Conservation (phyloP, 257 asterid genomes). For the Fraxinus anomala region DNA sequence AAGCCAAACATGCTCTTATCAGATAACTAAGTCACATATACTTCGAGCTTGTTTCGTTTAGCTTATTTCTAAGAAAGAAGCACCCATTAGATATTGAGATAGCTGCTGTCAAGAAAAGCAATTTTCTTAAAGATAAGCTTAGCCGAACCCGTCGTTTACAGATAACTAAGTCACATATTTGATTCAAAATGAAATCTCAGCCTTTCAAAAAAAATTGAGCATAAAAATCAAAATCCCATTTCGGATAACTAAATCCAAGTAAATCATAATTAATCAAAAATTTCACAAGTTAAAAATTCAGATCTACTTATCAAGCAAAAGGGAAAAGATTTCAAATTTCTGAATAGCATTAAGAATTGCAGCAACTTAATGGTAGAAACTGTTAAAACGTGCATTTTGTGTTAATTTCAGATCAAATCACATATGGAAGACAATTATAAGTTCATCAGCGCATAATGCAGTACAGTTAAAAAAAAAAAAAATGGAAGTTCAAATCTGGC, state of each 20-base stretch:
- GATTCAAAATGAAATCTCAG: background rate
- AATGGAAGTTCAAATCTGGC: background rate
- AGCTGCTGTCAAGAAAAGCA: background rate
- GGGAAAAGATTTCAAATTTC: background rate
- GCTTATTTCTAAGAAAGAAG: background rate
- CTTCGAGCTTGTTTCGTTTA: background rate
- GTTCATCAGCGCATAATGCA: background rate
- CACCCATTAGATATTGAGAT: background rate
- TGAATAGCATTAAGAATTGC: background rate
- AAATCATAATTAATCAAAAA: background rate
- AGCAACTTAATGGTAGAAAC: background rate
- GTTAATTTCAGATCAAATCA: background rate
- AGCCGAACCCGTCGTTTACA: background rate
- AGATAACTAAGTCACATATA: background rate
- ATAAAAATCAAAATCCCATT: background rate
- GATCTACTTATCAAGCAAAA: background rate
- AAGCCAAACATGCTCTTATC: background rate
- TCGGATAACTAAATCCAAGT: background rate
- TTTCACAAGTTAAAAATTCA: background rate
- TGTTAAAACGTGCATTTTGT: background rate
- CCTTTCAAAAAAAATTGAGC: background rate
- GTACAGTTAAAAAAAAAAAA: background rate
- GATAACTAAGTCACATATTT: background rate
- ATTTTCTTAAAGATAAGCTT: background rate
- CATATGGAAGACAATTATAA: background rate